Conservation (phyloP, 495 filamentous ascomycete genomes). For the Penicillium pancosmium region DNA sequence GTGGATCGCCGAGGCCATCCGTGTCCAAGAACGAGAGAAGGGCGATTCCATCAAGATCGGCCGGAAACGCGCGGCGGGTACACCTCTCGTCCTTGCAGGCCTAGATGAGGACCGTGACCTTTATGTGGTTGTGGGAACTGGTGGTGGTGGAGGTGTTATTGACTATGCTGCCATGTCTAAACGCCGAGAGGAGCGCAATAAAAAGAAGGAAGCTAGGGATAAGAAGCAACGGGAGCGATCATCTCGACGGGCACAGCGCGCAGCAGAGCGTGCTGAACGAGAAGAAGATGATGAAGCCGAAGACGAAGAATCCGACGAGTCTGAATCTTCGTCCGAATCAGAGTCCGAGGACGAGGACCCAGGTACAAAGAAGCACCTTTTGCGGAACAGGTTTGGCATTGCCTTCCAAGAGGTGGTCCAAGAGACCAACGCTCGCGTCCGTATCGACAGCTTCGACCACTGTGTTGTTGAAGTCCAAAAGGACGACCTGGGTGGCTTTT, state of each 20-base stretch:
- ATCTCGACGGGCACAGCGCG: slow-evolving; percentile 54
- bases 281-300: slow-evolving; percentile 61
- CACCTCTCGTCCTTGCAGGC: slow-evolving; percentile 85
- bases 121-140: slow-evolving; percentile 89
- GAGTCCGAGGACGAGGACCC: slow-evolving; percentile 64
- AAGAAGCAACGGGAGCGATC: slow-evolving; percentile 65
- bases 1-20: slow-evolving; percentile 92
- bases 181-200: slow-evolving; percentile 63
- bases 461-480: slow-evolving; percentile 96
- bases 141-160: slow-evolving; percentile 65
- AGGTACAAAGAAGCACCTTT: slow-evolving; percentile 60
- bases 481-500: slow-evolving; percentile 88
- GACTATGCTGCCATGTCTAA: slow-evolving; percentile 66
- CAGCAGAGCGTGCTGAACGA: slow-evolving; percentile 47
- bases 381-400: slow-evolving; percentile 85
- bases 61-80: slow-evolving; percentile 57
- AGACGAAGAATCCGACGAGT: slow-evolving; percentile 63
- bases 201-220: slow-evolving; percentile 60
- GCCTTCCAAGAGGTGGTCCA: slow-evolving; percentile 95
- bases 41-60: slow-evolving; percentile 70
- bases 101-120: slow-evolving; percentile 86
- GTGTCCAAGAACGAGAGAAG: slow-evolving; percentile 81
- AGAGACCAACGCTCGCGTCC: slow-evolving; percentile 85
- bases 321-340: slow-evolving; percentile 60
- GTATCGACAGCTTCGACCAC: slow-evolving; percentile 96